Evolutionary conservation across 2,329 filamentous ascomycete genomes (phyloP).

Genomic region (Emericellopsis cladophorae): DNA sequence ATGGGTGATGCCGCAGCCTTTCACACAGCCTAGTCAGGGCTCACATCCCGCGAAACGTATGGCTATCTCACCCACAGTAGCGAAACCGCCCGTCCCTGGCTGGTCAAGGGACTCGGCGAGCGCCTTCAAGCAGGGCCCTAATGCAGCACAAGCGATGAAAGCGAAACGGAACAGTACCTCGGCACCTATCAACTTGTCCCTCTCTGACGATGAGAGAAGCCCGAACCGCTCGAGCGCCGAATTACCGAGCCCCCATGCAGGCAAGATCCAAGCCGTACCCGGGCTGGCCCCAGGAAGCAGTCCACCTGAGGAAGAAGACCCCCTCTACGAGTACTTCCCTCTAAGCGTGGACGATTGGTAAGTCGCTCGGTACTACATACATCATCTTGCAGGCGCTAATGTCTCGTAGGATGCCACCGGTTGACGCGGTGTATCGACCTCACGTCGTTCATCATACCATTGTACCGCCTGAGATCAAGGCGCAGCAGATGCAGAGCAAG

Average conservation of each 20-base stretch:
- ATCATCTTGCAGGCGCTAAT: neutral
- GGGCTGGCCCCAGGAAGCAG: constrained; percentile 37
- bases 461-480: constrained; percentile 56
- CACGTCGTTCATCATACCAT: constrained; percentile 88
- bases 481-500: constrained; percentile 51
- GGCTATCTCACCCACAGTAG: constrained; percentile 37
- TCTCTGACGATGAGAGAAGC: constrained; percentile 49
- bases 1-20: constrained; percentile 29
- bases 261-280: constrained; percentile 17
- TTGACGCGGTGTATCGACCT: constrained; percentile 80
- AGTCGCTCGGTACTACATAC: neutral
- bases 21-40: constrained; percentile 19
- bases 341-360: constrained; percentile 80
- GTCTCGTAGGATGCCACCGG: constrained; percentile 57
- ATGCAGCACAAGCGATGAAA: constrained; percentile 8
- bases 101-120: constrained; percentile 2
- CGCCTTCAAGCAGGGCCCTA: neutral
- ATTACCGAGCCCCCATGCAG: constrained; percentile 35
- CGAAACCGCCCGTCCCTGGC: constrained; percentile 17
- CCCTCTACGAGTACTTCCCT: constrained; percentile 91
- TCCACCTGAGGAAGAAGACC: constrained; percentile 64
- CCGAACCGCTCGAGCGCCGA: constrained; percentile 38
- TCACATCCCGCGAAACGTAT: constrained; percentile 39
- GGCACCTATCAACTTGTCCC: constrained; percentile 36
- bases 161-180: constrained; percentile 13